A percentile compares a stretch with the other conserved stretches of the same genome.
phyloP scores from a whole-genome alignment of 2,329 filamentous ascomycete species.

The Aspergillus tanneri region DNA sequence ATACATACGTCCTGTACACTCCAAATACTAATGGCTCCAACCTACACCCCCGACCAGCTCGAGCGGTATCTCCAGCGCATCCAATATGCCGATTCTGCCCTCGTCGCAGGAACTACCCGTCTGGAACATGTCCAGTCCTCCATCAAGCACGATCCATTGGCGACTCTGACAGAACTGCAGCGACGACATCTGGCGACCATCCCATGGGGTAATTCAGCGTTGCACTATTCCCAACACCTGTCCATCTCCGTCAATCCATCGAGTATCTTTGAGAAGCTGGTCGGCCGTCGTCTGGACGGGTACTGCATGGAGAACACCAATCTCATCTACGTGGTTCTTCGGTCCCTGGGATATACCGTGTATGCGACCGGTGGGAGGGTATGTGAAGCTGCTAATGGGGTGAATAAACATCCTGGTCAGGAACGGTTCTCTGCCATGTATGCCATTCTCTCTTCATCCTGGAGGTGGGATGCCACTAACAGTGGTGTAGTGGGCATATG shows the following conservation, averaged over 20 bases:
- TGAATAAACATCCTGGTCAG: constrained; percentile 24
- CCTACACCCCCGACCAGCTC: constrained; percentile 38
- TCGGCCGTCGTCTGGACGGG: constrained; percentile 52
- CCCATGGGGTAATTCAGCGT: constrained; percentile 57
- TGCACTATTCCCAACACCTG: constrained; percentile 56
- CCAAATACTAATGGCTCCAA: constrained; percentile 9
- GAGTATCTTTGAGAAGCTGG: constrained; percentile 55
- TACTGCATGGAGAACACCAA: constrained; percentile 63
- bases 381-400: constrained; percentile 31
- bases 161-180: constrained; percentile 36
- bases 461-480: neutral
- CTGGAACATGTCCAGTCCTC: constrained; percentile 29
- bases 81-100: constrained; percentile 20
- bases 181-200: constrained; percentile 49
- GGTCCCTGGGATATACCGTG: constrained; percentile 53
- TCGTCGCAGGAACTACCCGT: constrained; percentile 16
- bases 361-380: constrained; percentile 58
- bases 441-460: constrained; percentile 8
- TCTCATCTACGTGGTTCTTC: constrained; percentile 53
- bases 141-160: constrained; percentile 32
- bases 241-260: constrained; percentile 51
- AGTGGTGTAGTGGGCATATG: constrained; percentile 51
- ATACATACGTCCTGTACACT: too few relatives aligned
- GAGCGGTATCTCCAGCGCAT: constrained; percentile 38
- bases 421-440: constrained; percentile 52